A percentile compares a stretch with the other conserved stretches of the same genome.
Conservation (phyloP, 768 basidiomycete genomes). For the Terana coerulea region DNA sequence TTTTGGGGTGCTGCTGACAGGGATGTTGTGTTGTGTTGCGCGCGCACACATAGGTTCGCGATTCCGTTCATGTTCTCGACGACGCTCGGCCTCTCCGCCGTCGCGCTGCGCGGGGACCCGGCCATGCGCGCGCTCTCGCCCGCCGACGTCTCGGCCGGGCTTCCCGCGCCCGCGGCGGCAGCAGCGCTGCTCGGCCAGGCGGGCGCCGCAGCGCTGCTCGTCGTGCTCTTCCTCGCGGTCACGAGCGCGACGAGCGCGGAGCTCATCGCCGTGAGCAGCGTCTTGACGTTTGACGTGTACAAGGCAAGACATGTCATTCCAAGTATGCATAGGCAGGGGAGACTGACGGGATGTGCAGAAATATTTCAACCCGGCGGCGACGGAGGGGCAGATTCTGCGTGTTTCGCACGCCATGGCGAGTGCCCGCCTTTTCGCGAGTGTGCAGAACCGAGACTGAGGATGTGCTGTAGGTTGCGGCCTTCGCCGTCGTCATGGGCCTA, state of each 20-base stretch:
- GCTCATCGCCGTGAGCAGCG: conserved; percentile 82
- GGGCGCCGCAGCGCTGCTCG: conserved; percentile 74
- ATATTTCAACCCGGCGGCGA: conserved; percentile 82
- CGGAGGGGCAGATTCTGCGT: conserved; percentile 64
- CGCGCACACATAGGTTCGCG: conserved; percentile 60
- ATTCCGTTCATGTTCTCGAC: conserved; percentile 88
- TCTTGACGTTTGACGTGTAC: conserved; percentile 85
- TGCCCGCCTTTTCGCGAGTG: background rate
- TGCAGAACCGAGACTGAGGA: background rate
- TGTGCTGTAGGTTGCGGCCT: conserved; percentile 66
- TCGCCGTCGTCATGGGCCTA: conserved; percentile 77
- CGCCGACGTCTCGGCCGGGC: conserved; percentile 81
- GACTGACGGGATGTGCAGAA: conserved; percentile 32
- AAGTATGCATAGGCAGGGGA: background rate
- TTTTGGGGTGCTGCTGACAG: too few relatives aligned
- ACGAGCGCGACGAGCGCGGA: conserved; percentile 86
- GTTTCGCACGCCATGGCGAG: conserved; percentile 66
- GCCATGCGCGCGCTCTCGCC: conserved; percentile 47
- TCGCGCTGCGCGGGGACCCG: conserved; percentile 67
- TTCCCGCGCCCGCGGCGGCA: conserved; percentile 83
- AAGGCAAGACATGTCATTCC: conserved; percentile 41
- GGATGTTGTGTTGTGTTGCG: too few relatives aligned
- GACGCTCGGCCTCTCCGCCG: conserved; percentile 82
- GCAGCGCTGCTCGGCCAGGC: conserved; percentile 73
- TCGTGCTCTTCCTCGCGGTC: conserved; percentile 85